Base-by-base conservation (phyloP, 768 basidiomycete species). In the Hericium erinaceus region DNA sequence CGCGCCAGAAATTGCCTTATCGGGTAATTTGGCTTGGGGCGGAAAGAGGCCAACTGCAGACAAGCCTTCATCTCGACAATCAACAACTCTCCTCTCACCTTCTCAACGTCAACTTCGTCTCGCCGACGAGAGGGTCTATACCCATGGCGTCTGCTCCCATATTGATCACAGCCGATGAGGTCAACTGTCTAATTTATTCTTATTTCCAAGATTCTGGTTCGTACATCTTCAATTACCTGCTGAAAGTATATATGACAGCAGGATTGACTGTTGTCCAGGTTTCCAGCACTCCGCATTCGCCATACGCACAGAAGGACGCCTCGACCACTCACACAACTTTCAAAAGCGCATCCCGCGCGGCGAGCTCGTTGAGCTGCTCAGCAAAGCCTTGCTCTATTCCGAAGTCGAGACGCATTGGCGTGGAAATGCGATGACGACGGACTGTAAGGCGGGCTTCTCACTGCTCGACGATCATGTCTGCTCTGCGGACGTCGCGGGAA, bases 331-430 rank as follows among this genome's bases (percentile, higher is more conserved):
- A 2, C 79, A 84, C 48, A 77, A 83, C 61, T 78, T 84, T 58
- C 75, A 79, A 61, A 87, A 85, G 66, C 85, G 88, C 59, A 84
- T 93, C 54, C 85, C 84, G 24, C 82, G 89, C 18, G 91, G 91
- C 11, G 88, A 92, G 67, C 79, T 93, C 24, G 75, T 91, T 41
- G 89, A 92, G 57, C 81, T 92, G 22, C 79, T 93, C 38, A 79
- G 80, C 67, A 92, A 90, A 71, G 83, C 91, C 3, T 73, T 93
- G 16, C 78, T 92, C 10, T 93, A 90, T 63, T 75, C 78, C 18
- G 91, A 93, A 72, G 87, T 88, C 54, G 91, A 93, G 74, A 79
- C 84, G 7, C 91, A 92, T 64, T 92, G 87, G 84, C 80, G 81
- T 60, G 78, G 77, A 9, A 82, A 82, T 65, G 73, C 75, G 39